These are phyloP conservation scores for Aegilops bicornis DNA, from an alignment of 176 grass and related monocot genomes.

Conservation along the genomic window DNA sequence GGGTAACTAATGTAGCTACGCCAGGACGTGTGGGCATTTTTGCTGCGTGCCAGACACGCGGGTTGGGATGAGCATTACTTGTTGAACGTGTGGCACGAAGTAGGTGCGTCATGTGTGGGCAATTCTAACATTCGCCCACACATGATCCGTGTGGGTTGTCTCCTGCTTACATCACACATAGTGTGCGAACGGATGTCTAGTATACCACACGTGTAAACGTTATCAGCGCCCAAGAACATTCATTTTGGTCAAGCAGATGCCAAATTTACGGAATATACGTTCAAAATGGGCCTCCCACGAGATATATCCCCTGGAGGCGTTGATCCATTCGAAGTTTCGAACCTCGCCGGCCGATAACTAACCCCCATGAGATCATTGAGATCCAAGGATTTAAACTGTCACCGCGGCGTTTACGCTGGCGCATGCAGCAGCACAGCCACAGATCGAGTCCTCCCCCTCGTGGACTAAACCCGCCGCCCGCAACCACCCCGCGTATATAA, in stretches of 20 bases:
- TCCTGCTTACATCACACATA: no score
- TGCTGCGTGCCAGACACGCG: no score
- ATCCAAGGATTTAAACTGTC: background rate
- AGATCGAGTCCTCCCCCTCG: background rate
- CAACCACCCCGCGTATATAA: background rate
- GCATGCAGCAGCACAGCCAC: background rate
- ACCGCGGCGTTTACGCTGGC: background rate
- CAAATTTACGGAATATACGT: background rate
- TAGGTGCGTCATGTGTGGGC: no score
- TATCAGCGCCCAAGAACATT: no score
- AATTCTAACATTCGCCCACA: no score
- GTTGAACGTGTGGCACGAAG: no score
- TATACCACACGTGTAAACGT: no score
- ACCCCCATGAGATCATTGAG: background rate
- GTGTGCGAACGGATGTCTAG: no score
- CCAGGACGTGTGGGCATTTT: no score
- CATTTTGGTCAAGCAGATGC: background rate
- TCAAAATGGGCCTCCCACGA: background rate
- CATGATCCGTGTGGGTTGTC: no score
- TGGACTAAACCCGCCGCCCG: slow-evolving; percentile 13
- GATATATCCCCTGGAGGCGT: background rate
- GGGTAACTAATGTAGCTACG: no score
- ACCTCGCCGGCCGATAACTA: background rate
- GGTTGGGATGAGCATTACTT: no score
- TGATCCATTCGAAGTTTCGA: background rate